Percentiles rank a stretch among this genome's conserved stretches.
Conservation (phyloP, 2,329 filamentous ascomycete species). For the Talaromyces marneffei region DNA sequence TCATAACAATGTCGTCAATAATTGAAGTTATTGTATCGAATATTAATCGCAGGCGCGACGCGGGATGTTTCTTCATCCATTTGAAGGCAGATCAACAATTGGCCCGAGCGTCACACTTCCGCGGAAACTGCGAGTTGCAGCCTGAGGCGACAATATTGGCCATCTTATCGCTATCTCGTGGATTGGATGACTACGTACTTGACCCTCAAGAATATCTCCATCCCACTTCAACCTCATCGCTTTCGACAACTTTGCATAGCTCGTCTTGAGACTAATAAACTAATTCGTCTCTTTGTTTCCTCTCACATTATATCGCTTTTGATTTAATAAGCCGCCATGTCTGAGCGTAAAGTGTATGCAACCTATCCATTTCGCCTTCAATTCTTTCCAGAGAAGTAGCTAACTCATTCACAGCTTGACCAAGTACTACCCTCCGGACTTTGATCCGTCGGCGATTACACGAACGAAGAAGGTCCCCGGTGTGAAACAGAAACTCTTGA, state of each 20-base stretch:
- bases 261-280: neutral
- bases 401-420: slow-evolving; percentile 14
- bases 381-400: neutral
- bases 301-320: neutral
- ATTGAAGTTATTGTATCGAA: neutral
- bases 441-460: slow-evolving; percentile 77
- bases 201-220: neutral
- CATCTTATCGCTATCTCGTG: slow-evolving; percentile 6
- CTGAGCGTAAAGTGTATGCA: slow-evolving; percentile 67
- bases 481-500: slow-evolving; percentile 52
- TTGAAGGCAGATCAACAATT: slow-evolving; percentile 6
- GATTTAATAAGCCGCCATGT: slow-evolving; percentile 52
- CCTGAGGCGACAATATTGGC: slow-evolving; percentile 1
- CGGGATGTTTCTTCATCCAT: slow-evolving; percentile 3
- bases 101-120: neutral
- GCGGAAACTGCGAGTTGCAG: neutral
- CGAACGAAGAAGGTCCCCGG: slow-evolving; percentile 34
- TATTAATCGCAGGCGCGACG: slow-evolving; percentile 10
- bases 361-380: slow-evolving; percentile 41
- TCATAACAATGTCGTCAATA: neutral
- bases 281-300: neutral
- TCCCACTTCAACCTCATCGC: neutral
- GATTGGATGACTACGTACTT: too few species aligned
- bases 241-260: neutral
- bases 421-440: slow-evolving; percentile 64